Evolutionary conservation across 805 yeast genomes (phyloP).

Genomic region (Wickerhamiella dianesei): DNA sequence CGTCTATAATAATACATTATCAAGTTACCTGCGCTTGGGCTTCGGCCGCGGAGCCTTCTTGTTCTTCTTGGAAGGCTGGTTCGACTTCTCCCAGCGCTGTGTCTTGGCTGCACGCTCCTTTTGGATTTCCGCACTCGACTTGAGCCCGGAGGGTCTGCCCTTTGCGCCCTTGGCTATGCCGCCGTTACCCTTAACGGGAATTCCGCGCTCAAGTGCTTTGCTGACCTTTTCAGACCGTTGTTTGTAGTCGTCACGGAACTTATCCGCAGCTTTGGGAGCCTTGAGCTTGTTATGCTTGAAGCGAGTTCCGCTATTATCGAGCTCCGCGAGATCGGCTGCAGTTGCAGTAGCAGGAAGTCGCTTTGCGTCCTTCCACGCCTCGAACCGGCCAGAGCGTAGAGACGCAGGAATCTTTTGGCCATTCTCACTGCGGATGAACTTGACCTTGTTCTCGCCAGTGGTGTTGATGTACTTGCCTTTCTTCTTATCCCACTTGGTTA

Average conservation of each 20-base stretch:
- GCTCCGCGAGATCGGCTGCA: conserved; percentile 33
- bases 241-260: conserved; percentile 71
- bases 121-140: conserved; percentile 60
- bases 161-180: conserved; percentile 16
- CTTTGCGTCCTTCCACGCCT: conserved; percentile 75
- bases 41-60: neutral
- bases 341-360: conserved; percentile 35
- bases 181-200: conserved; percentile 41
- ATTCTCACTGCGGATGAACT: conserved; percentile 85
- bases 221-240: conserved; percentile 70
- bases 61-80: conserved; percentile 12
- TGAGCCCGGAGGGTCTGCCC: conserved; percentile 37
- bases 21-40: neutral
- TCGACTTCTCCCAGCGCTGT: conserved; percentile 53
- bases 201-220: conserved; percentile 65
- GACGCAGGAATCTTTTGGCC: conserved; percentile 90
- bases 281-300: conserved; percentile 60
- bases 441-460: conserved; percentile 48
- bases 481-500: conserved; percentile 82
- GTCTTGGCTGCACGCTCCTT: conserved; percentile 59
- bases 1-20: neutral
- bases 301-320: conserved; percentile 13
- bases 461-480: conserved; percentile 74
- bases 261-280: conserved; percentile 89
- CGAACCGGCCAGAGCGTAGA: conserved; percentile 79